Conservation (phyloP, 352 stramenopile species). For the Globisporangium carolinianum region DNA sequence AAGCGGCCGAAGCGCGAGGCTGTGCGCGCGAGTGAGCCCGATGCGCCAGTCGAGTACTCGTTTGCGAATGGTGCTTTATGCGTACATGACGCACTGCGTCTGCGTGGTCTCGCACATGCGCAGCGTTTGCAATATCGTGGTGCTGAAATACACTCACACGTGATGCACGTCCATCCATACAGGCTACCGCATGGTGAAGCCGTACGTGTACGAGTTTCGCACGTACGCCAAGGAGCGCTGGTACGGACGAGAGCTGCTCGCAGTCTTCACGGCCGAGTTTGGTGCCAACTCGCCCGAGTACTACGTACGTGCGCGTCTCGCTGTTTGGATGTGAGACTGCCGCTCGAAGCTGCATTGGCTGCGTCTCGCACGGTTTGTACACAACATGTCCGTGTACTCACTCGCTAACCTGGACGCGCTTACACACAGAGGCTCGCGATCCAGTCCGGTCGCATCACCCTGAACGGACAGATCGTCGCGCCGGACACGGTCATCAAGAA, state of each 20-base stretch:
- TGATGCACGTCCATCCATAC: background rate
- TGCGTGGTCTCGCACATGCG: too few relatives aligned
- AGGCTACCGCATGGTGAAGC: constrained; percentile 84
- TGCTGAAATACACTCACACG: constrained; percentile 3
- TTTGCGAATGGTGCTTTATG: constrained; percentile 37
- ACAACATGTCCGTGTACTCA: too few relatives aligned
- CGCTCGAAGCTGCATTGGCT: too few relatives aligned
- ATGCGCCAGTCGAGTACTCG: constrained; percentile 41
- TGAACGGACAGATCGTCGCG: constrained; percentile 84
- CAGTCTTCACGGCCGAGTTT: constrained; percentile 89
- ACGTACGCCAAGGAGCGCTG: constrained; percentile 95
- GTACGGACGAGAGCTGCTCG: constrained; percentile 86
- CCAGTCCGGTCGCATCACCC: constrained; percentile 88
- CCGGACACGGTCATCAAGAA: constrained; percentile 85
- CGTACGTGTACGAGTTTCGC: constrained; percentile 95
- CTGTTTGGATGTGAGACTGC: constrained; percentile 4
- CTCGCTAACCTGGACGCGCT: too few relatives aligned
- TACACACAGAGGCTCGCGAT: constrained; percentile 84
- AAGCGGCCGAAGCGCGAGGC: constrained; percentile 28
- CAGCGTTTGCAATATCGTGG: background rate
- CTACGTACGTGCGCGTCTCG: constrained; percentile 38
- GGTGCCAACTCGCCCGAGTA: constrained; percentile 81
- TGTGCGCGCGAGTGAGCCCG: background rate
- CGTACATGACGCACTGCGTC: too few relatives aligned
- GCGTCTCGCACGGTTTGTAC: too few relatives aligned